Conservation (phyloP, 306 rosid genomes). For the Benincasa hispida region DNA sequence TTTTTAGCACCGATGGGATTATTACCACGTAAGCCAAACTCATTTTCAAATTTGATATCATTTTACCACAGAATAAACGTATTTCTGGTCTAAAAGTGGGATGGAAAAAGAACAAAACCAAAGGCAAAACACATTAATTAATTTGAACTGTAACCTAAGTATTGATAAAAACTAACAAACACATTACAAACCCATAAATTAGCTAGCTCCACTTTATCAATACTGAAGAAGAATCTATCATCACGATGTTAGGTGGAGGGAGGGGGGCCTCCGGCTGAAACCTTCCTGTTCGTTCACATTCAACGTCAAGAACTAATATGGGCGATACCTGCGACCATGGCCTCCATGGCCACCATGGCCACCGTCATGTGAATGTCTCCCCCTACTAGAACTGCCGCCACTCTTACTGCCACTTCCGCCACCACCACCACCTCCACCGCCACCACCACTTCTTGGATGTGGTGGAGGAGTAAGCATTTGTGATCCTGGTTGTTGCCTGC, state of each 20-base stretch:
- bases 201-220: slow-evolving; percentile 2
- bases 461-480: slow-evolving; percentile 42
- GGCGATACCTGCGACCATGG: slow-evolving; percentile 76
- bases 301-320: slow-evolving; percentile 32
- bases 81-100: neutral
- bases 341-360: slow-evolving; percentile 73
- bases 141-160: neutral
- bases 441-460: slow-evolving; percentile 47
- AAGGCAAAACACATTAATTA: neutral
- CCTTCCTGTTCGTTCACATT: neutral
- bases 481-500: slow-evolving; percentile 83
- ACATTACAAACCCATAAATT: neutral
- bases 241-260: neutral
- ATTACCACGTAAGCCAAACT: neutral
- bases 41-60: neutral
- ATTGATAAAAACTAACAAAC: neutral
- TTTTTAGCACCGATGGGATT: neutral
- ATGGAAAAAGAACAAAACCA: neutral
- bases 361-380: slow-evolving; percentile 44
- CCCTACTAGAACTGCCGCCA: slow-evolving; percentile 44
- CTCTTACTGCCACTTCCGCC: slow-evolving; percentile 37
- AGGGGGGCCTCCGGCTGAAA: neutral
- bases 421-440: slow-evolving; percentile 11
- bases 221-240: neutral
- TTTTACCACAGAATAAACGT: neutral